Evolutionary conservation across 208 protist genomes (phyloP).

Genomic region (Leishmania braziliensis): DNA sequence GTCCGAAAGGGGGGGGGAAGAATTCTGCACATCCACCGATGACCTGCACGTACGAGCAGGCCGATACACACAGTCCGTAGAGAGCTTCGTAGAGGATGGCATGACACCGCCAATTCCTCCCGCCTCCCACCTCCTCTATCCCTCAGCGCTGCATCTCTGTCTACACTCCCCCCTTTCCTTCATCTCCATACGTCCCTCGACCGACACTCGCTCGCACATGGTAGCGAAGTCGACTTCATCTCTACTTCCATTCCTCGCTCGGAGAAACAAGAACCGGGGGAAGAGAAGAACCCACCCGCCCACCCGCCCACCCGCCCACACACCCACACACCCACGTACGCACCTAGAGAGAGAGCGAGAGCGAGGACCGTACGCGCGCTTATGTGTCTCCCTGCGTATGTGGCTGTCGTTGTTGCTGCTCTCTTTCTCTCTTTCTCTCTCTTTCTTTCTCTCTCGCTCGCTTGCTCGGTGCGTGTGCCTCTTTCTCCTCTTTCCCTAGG

Average conservation of each 20-base stretch:
- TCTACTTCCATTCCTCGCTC: not conserved
- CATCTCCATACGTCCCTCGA: not conserved
- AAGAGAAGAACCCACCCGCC: not conserved
- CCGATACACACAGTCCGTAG: not conserved
- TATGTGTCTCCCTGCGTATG: too few relatives aligned
- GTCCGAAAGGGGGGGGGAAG: not conserved
- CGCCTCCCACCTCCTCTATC: not conserved
- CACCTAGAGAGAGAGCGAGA: not conserved
- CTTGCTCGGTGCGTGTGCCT: not conserved
- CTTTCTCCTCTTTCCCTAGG: not conserved
- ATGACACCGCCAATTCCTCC: slow-evolving; percentile 15
- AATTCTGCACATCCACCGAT: not conserved
- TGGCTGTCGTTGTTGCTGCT: too few relatives aligned
- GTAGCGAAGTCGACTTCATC: not conserved
- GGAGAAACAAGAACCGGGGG: not conserved
- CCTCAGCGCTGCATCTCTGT: not conserved
- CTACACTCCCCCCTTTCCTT: not conserved
- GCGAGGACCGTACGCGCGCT: too few relatives aligned
- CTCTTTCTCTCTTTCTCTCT: too few relatives aligned
- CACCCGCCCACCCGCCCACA: not conserved
- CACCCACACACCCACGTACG: not conserved
- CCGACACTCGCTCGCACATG: not conserved
- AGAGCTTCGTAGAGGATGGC: not conserved
- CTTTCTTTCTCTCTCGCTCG: too few relatives aligned
- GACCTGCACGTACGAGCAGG: not conserved